Evolutionary conservation across 768 basidiomycete species (phyloP).

Genomic region (Tricholoma furcatifolium): DNA sequence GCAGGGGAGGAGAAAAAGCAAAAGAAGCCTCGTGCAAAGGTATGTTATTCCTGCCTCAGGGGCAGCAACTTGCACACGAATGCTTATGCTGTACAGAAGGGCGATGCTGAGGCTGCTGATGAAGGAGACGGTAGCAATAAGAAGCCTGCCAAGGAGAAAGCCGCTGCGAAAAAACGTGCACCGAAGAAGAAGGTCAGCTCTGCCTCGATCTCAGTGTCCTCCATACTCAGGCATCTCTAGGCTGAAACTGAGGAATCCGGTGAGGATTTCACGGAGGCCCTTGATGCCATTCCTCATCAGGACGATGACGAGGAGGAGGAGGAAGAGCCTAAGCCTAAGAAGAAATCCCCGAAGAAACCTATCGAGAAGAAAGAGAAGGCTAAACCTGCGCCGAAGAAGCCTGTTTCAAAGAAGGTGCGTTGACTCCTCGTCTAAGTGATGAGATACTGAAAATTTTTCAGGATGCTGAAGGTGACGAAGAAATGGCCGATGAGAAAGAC

Average conservation of each 20-base stretch:
- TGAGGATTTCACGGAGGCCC: slow-evolving; percentile 44
- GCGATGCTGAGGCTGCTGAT: slow-evolving; percentile 29
- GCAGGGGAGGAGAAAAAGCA: slow-evolving; percentile 58
- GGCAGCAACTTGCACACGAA: slow-evolving; percentile 1
- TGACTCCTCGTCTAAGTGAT: not conserved
- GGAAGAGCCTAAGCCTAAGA: slow-evolving; percentile 44
- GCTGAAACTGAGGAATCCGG: slow-evolving; percentile 36
- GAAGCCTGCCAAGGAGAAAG: slow-evolving; percentile 46
- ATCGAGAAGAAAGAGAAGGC: slow-evolving; percentile 23
- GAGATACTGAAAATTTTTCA: slow-evolving; percentile 12
- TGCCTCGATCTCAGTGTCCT: slow-evolving; percentile 3
- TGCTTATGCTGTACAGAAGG: slow-evolving; percentile 17
- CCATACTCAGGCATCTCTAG: slow-evolving; percentile 11
- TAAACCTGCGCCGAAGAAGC: slow-evolving; percentile 36
- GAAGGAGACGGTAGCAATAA: slow-evolving; percentile 44
- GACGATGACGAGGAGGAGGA: slow-evolving; percentile 38
- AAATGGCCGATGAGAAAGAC: slow-evolving; percentile 37
- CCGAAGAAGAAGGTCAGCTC: slow-evolving; percentile 35
- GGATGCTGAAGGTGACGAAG: slow-evolving; percentile 38
- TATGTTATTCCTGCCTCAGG: not conserved
- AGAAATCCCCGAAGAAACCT: slow-evolving; percentile 40
- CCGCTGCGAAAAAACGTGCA: slow-evolving; percentile 45
- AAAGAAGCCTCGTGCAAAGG: slow-evolving; percentile 31
- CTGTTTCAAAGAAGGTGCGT: slow-evolving; percentile 19
- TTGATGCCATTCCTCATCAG: slow-evolving; percentile 34